Evolutionary conservation across 2,329 filamentous ascomycete species (phyloP).

Genomic region (Curvularia sp.): DNA sequence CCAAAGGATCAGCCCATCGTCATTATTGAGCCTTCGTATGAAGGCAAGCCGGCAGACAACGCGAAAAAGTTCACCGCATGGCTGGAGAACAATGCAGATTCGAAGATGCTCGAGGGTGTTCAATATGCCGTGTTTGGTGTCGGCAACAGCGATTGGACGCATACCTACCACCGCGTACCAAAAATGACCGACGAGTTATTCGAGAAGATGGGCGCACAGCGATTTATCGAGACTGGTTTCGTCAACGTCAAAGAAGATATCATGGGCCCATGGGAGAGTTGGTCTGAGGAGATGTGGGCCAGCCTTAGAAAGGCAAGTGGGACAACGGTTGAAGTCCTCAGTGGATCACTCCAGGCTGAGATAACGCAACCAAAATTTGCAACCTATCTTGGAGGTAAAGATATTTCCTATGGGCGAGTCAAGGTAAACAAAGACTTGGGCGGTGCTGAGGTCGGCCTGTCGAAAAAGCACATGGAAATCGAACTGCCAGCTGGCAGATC

Average conservation of each 20-base stretch:
- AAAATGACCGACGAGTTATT: constrained; percentile 66
- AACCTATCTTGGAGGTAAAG: constrained; percentile 14
- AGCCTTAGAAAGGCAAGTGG: constrained; percentile 12
- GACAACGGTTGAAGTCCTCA: constrained; percentile 10
- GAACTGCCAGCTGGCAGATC: constrained; percentile 52
- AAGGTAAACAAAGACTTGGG: constrained; percentile 32
- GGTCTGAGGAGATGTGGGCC: constrained; percentile 14
- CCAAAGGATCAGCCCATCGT: constrained; percentile 68
- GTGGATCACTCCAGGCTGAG: constrained; percentile 4
- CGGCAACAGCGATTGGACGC: constrained; percentile 64
- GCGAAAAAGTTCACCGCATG: constrained; percentile 72
- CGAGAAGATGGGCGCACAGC: constrained; percentile 57
- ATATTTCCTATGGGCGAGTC: constrained; percentile 25
- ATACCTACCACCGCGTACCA: constrained; percentile 72
- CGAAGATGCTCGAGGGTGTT: constrained; percentile 60
- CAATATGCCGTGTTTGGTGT: constrained; percentile 75
- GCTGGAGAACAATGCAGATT: constrained; percentile 63
- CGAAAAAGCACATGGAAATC: constrained; percentile 27
- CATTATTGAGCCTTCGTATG: constrained; percentile 74
- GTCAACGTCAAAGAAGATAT: constrained; percentile 18
- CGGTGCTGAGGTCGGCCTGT: constrained; percentile 11
- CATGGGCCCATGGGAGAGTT: constrained; percentile 15
- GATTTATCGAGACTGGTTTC: constrained; percentile 16
- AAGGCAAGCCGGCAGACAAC: constrained; percentile 77
- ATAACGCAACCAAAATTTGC: constrained; percentile 15